Conservation (phyloP, 805 yeast genomes). For the Wickerhamomyces chambardii region DNA sequence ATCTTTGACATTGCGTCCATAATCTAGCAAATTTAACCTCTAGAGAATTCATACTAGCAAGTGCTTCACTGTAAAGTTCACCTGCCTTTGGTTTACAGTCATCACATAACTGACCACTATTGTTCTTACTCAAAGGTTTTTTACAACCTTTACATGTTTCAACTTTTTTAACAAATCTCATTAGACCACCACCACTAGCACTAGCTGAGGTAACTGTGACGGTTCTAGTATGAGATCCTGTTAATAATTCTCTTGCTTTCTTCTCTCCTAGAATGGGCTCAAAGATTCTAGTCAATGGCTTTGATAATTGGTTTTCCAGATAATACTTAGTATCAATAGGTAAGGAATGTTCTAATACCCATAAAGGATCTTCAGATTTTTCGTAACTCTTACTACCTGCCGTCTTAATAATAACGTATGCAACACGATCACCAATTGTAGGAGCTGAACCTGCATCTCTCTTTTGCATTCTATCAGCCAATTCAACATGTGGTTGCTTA, state of each 20-base stretch:
- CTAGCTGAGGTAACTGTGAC: conserved; percentile 43
- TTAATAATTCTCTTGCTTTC: conserved; percentile 69
- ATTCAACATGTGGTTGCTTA: conserved; percentile 94
- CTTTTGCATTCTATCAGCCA: conserved; percentile 92
- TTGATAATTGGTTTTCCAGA: conserved; percentile 84
- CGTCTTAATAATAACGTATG: conserved; percentile 84
- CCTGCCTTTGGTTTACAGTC: conserved; percentile 71
- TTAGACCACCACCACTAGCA: conserved; percentile 61
- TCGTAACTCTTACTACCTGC: conserved; percentile 83
- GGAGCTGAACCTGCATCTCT: conserved; percentile 99
- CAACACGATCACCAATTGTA: conserved; percentile 94
- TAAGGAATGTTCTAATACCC: conserved; percentile 82
- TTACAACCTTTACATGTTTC: conserved; percentile 87
- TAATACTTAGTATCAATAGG: conserved; percentile 95
- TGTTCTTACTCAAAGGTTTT: conserved; percentile 52
- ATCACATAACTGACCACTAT: conserved; percentile 70
- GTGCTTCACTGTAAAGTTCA: conserved; percentile 69
- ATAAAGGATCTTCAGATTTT: conserved; percentile 94
- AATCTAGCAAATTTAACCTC: conserved; percentile 78
- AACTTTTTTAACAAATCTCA: conserved; percentile 86
- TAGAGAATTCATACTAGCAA: conserved; percentile 69
- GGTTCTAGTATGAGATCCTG: conserved; percentile 79
- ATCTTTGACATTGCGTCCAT: conserved; percentile 98
- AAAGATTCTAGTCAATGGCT: conserved; percentile 88
- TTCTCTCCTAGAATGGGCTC: conserved; percentile 90